Evolutionary conservation across 2,329 filamentous ascomycete species (phyloP).

Genomic region (Cadophora sp.): DNA sequence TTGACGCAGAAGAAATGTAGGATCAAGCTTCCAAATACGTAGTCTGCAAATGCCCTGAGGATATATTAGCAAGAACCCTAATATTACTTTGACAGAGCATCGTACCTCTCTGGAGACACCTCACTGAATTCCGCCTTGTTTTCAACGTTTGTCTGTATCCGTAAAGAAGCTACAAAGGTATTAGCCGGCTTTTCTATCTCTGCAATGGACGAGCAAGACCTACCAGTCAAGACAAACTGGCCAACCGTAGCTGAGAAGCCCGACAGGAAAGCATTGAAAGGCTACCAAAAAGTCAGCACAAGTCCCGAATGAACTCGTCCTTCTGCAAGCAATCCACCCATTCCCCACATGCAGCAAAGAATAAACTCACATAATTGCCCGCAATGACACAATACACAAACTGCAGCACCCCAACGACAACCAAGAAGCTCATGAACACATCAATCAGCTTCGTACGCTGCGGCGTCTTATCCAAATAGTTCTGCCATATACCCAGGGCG

Average conservation of each 20-base stretch:
- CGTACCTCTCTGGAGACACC: constrained; percentile 81
- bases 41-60: constrained; percentile 90
- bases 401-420: constrained; percentile 85
- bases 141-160: constrained; percentile 88
- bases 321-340: background rate
- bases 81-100: background rate
- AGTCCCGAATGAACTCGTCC: background rate
- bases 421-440: constrained; percentile 86
- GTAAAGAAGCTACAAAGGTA: constrained; percentile 64
- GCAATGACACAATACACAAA: constrained; percentile 91
- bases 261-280: constrained; percentile 97
- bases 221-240: constrained; percentile 95
- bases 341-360: background rate
- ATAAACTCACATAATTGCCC: constrained; percentile 85
- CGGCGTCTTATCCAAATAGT: constrained; percentile 82
- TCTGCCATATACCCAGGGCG: constrained; percentile 71
- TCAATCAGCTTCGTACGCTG: constrained; percentile 94
- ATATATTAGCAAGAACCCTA: constrained; percentile 27
- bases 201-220: constrained; percentile 34
- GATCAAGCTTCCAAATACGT: constrained; percentile 90
- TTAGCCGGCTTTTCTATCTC: constrained; percentile 9
- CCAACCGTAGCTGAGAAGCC: constrained; percentile 95
- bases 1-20: constrained; percentile 99
- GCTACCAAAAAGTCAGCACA: constrained; percentile 59
- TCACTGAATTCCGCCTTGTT: constrained; percentile 80